These are phyloP conservation scores for Lunasporangiospora selenospora DNA, from an alignment of 192 early-diverging fungal genomes.

Conservation along the genomic window DNA sequence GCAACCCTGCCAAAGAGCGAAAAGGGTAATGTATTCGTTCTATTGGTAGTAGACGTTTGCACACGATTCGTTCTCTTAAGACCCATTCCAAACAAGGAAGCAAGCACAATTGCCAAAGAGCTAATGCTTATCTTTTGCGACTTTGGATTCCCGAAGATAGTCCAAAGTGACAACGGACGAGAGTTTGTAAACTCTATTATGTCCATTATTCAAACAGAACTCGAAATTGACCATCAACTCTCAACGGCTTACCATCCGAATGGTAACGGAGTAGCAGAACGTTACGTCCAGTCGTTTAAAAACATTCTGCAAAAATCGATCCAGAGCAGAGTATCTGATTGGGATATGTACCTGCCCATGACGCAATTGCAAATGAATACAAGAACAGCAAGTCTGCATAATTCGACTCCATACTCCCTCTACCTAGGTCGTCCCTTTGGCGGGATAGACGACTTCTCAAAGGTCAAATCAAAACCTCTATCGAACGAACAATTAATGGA, in stretches of 20 bases:
- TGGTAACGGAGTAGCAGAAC: slow-evolving; percentile 54
- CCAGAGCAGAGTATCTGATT: neutral
- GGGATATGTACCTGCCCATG: slow-evolving; percentile 37
- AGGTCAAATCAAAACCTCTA: neutral
- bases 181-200: slow-evolving; percentile 54
- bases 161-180: slow-evolving; percentile 47
- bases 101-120: neutral
- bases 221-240: slow-evolving; percentile 36
- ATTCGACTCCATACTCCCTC: slow-evolving; percentile 40
- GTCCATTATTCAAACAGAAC: neutral
- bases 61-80: slow-evolving; percentile 29
- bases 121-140: slow-evolving; percentile 25
- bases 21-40: neutral
- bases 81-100: slow-evolving; percentile 7
- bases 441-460: neutral
- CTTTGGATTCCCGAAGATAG: slow-evolving; percentile 30
- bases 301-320: slow-evolving; percentile 36
- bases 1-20: slow-evolving; percentile 8
- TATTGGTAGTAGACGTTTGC: slow-evolving; percentile 46
- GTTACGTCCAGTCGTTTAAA: slow-evolving; percentile 21
- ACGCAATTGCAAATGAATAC: slow-evolving; percentile 45
- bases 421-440: slow-evolving; percentile 20
- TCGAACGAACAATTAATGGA: neutral
- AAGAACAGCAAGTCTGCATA: slow-evolving; percentile 9
- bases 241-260: slow-evolving; percentile 50